Conservation (phyloP, 164 flowering plant species). For the Tinospora cordifolia region DNA sequence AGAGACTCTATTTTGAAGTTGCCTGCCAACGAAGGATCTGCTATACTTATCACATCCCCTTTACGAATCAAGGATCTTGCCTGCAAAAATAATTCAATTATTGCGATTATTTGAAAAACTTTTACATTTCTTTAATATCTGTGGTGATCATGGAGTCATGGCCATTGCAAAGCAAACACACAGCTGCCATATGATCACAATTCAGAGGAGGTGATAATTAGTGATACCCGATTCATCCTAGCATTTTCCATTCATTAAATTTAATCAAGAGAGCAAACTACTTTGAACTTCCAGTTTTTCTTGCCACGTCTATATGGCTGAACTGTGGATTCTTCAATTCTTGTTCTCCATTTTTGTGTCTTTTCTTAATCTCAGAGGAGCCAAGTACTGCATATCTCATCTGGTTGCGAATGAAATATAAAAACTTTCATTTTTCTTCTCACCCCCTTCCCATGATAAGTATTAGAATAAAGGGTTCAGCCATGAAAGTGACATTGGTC, state of each 20-base stretch:
- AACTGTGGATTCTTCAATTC: neutral
- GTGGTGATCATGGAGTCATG: no score
- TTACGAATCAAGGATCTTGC: conserved; percentile 69
- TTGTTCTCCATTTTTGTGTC: neutral
- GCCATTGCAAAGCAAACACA: no score
- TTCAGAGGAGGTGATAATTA: no score
- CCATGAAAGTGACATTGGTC: neutral
- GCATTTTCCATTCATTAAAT: neutral
- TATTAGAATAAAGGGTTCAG: neutral
- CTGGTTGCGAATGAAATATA: neutral
- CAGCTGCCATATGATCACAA: no score
- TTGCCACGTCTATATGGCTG: neutral
- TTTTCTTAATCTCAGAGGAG: neutral
- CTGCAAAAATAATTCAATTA: conserved; percentile 29
- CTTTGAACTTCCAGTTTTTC: neutral
- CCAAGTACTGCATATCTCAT: neutral
- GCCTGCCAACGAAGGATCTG: conserved; percentile 53
- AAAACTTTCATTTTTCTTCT: neutral
- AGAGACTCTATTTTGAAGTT: conserved; percentile 65
- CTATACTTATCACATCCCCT: conserved; percentile 67
- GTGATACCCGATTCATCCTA: no score
- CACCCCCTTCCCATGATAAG: neutral
- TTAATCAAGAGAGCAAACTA: neutral
- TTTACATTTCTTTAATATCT: no score
- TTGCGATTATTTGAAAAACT: neutral